These are phyloP conservation scores for Pythium dissotocum DNA, from an alignment of 352 stramenopile genomes.

Conservation along the genomic window DNA sequence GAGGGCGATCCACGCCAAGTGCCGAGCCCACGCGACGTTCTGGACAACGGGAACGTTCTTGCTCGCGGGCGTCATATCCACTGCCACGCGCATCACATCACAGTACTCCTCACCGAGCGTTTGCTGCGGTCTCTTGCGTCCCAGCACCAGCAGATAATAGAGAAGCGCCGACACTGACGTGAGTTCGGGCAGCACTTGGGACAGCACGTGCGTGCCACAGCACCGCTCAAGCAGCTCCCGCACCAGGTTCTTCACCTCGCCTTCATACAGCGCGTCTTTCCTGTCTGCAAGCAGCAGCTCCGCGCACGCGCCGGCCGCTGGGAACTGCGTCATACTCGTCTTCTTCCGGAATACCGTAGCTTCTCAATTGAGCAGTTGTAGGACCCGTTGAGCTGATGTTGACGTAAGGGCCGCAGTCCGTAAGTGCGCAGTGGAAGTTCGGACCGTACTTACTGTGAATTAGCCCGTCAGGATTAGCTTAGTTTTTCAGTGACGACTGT, in stretches of 20 bases:
- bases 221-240: conserved; percentile 74
- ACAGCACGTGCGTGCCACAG: conserved; percentile 70
- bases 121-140: conserved; percentile 59
- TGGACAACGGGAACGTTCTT: conserved; percentile 12
- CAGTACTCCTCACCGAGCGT: conserved; percentile 89
- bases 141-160: conserved; percentile 66
- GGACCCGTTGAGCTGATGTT: conserved; percentile 8
- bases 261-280: conserved; percentile 76
- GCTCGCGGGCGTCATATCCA: neutral
- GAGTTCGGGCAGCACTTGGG: conserved; percentile 77
- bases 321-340: conserved; percentile 40
- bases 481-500: neutral
- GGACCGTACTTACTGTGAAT: conserved; percentile 13
- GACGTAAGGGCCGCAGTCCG: conserved; percentile 11
- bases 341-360: neutral
- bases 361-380: neutral
- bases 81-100: conserved; percentile 70
- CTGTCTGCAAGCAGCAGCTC: conserved; percentile 75
- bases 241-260: conserved; percentile 72
- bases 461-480: neutral
- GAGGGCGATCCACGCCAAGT: conserved; percentile 59
- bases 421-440: conserved; percentile 26
- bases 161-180: conserved; percentile 60
- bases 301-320: conserved; percentile 58
- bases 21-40: conserved; percentile 40